These are phyloP conservation scores for Mallotus repandus DNA, from an alignment of 441 rosid species.

Conservation along the genomic window DNA sequence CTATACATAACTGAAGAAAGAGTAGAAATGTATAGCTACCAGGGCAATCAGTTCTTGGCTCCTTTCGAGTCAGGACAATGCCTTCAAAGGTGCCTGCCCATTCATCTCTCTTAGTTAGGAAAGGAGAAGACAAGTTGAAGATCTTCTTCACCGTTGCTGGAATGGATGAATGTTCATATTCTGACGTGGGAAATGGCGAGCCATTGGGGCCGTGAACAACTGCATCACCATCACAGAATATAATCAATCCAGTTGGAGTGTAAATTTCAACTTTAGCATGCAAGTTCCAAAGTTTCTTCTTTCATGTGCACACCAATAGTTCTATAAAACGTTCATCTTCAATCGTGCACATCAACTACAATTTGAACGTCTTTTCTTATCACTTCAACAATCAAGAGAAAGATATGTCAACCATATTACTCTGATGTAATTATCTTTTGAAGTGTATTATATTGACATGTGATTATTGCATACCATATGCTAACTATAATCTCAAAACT, in stretches of 20 bases:
- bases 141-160: conserved; percentile 49
- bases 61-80: conserved; percentile 46
- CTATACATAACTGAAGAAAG: background rate
- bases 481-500: too few species aligned
- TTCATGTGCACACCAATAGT: background rate
- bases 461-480: too few species aligned
- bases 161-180: conserved; percentile 51
- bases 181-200: conserved; percentile 44
- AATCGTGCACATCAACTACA: too few species aligned
- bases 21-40: conserved; percentile 28
- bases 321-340: too few species aligned
- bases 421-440: too few species aligned
- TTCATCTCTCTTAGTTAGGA: conserved; percentile 75
- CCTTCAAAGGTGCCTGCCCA: conserved; percentile 89
- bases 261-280: background rate
- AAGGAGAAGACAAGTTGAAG: conserved; percentile 57
- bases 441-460: too few species aligned
- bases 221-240: conserved; percentile 22
- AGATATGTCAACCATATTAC: too few species aligned
- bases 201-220: conserved; percentile 86
- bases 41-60: conserved; percentile 85
- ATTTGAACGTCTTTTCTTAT: too few species aligned
- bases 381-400: too few species aligned
- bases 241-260: background rate
- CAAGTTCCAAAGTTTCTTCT: background rate